Percentiles rank a stretch among this genome's conserved stretches.
Conservation (phyloP, 257 asterid species). For the Echium plantagineum region DNA sequence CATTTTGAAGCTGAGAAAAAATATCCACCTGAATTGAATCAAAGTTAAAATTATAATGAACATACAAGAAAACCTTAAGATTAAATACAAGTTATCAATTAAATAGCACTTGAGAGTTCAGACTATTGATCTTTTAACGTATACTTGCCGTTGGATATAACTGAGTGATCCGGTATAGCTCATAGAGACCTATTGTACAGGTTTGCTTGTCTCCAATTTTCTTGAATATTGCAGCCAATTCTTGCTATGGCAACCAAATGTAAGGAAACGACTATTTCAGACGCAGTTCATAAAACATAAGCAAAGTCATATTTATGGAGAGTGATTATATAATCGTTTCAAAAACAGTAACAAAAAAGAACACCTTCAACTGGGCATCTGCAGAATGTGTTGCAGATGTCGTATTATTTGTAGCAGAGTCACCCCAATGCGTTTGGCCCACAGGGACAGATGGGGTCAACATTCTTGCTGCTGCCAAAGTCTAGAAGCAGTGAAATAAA, state of each 20-base stretch:
- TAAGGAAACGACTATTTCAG: slow-evolving; percentile 2
- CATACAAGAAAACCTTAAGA: not conserved
- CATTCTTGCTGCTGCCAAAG: slow-evolving; percentile 99
- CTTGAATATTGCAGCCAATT: slow-evolving; percentile 92
- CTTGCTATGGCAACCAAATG: slow-evolving; percentile 58
- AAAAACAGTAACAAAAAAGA: not conserved
- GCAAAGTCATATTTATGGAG: not conserved
- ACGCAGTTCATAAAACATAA: not conserved
- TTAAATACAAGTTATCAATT: not conserved
- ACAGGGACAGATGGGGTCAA: slow-evolving; percentile 86
- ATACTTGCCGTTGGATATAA: slow-evolving; percentile 76
- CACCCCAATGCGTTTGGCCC: slow-evolving; percentile 97
- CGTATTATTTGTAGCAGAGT: slow-evolving; percentile 67
- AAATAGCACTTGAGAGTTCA: too few relatives aligned
- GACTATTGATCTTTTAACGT: not conserved
- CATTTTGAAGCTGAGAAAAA: slow-evolving; percentile 94
- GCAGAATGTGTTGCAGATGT: slow-evolving; percentile 80
- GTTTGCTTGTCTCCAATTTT: slow-evolving; percentile 99
- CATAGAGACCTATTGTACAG: slow-evolving; percentile 92
- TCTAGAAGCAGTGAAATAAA: slow-evolving; percentile 45
- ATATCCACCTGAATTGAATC: slow-evolving; percentile 73
- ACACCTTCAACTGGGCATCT: slow-evolving; percentile 88
- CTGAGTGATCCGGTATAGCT: slow-evolving; percentile 91
- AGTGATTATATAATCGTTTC: not conserved
- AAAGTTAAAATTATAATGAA: not conserved